Base-by-base conservation (phyloP, 768 basidiomycete genomes). In the Brasilioporus rufonigricans region DNA sequence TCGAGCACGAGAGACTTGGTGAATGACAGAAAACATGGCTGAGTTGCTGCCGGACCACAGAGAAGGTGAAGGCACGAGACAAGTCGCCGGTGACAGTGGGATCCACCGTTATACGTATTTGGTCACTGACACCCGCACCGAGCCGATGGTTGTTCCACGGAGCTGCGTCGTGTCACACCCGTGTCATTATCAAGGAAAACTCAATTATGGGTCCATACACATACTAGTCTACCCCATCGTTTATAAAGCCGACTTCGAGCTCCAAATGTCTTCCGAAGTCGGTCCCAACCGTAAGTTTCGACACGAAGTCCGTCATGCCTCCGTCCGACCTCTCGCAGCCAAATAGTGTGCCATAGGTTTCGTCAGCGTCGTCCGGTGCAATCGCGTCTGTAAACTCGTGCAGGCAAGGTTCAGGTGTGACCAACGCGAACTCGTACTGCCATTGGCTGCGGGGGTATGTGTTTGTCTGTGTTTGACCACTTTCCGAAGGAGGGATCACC, bases 51-150 rank as follows among this genome's bases (percentile, higher is more conserved):
- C n/a, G n/a, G 36, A 38, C 14, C 6, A 46, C 31, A n/a, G 19
- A 19, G 31, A 55, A 44, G 32, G 91, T 91, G 85, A 26, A 6
- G 48, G 32, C 45, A 45, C 44, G 29, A 32, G 44, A 45, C 44
- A 45, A 31, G 40, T 10, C 5, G 12, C 16, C 10, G 19, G 8
- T 2, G 13, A 27, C 24, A 29, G 27, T 19, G 45, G 27, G 35
- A 43, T 49, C 36, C 48, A 19, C 52, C 36, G 27, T 14, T 52
- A 19, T 35, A 57, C 59, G 50, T 52, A 65, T 63, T 63, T 64
- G 63, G 59, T 38, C 32, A 52, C 18, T 19, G 26, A 19, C 50
- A 59, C 49, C 59, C 62, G 62, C 52, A 50, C 32, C 21, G 44
- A 26, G 50, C 61, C 60, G 56, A 62, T 32, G 48, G 18, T 1